A percentile compares a stretch with the other conserved stretches of the same genome.
These are phyloP conservation scores for Lichtheimia ramosa DNA, from an alignment of 371 early-diverging fungal species.

Conservation along the genomic window DNA sequence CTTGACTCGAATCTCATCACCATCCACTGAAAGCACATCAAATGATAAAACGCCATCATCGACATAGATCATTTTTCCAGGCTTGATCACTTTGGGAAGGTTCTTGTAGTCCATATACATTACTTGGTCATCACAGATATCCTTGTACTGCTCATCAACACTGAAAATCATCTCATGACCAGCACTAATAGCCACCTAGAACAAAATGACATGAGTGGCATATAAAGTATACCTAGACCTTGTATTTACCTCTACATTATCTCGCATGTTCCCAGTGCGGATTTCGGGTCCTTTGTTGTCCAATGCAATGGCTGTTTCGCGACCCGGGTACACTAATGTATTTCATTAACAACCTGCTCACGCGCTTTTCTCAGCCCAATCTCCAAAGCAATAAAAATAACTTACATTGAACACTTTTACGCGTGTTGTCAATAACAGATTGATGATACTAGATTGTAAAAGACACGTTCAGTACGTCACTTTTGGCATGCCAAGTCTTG, in stretches of 20 bases:
- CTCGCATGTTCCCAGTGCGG: slow-evolving; percentile 75
- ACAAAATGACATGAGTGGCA: background rate
- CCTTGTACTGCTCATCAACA: slow-evolving; percentile 66
- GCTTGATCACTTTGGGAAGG: slow-evolving; percentile 70
- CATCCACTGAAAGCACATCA: slow-evolving; percentile 65
- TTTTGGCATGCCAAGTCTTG: too few relatives aligned
- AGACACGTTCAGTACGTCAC: too few relatives aligned
- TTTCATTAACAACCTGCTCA: background rate
- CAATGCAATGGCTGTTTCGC: slow-evolving; percentile 74
- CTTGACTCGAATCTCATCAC: slow-evolving; percentile 59
- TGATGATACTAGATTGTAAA: slow-evolving; percentile 66
- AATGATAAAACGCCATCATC: slow-evolving; percentile 82
- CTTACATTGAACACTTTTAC: slow-evolving; percentile 56
- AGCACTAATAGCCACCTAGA: slow-evolving; percentile 52
- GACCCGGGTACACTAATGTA: slow-evolving; percentile 15
- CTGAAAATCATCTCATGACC: slow-evolving; percentile 80
- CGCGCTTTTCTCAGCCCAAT: too few relatives aligned
- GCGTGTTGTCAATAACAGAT: slow-evolving; percentile 76
- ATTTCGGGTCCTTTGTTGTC: slow-evolving; percentile 89
- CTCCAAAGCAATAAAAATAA: background rate
- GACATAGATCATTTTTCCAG: slow-evolving; percentile 82
- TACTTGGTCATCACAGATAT: slow-evolving; percentile 63
- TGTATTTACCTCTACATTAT: slow-evolving; percentile 31
- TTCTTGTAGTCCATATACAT: slow-evolving; percentile 87
- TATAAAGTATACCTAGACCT: too few relatives aligned